These are phyloP conservation scores for Oligophagozyma castellii DNA, from an alignment of 1,139 yeast species.

Conservation along the genomic window DNA sequence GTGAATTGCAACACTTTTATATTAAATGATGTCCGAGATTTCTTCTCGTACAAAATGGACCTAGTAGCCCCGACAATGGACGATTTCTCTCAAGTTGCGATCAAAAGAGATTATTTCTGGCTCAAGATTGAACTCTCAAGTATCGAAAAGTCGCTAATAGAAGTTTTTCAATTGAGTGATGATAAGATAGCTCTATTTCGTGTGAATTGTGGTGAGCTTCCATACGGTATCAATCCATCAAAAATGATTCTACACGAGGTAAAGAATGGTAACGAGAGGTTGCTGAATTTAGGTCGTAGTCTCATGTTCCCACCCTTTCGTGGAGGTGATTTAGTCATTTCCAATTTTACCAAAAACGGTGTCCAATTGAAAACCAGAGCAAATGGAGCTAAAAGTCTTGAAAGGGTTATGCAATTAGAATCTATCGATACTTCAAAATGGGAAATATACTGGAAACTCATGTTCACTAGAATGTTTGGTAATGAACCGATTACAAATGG, in stretches of 20 bases:
- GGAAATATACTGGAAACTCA: constrained; percentile 10
- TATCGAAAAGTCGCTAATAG: constrained; percentile 16
- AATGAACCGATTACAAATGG: too few species aligned
- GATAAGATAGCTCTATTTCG: constrained; percentile 26
- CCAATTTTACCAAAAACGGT: constrained; percentile 3
- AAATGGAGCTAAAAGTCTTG: constrained; percentile 8
- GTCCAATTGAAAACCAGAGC: constrained; percentile 2
- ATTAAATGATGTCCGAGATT: constrained; percentile 2
- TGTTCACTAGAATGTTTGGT: constrained; percentile 6
- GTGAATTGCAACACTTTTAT: constrained; percentile 4
- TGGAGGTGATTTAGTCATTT: constrained; percentile 19
- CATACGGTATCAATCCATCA: constrained; percentile 3
- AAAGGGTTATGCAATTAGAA: constrained; percentile 5
- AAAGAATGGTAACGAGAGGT: constrained; percentile 3
- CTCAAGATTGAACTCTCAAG: constrained; percentile 6
- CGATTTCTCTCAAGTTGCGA: constrained; percentile 3
- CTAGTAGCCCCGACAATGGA: constrained; percentile 7
- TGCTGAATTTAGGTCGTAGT: constrained; percentile 22
- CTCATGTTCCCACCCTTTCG: constrained; percentile 26
- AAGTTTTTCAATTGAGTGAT: constrained; percentile 16
- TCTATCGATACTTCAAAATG: constrained; percentile 10
- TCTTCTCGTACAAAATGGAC: constrained; percentile 8
- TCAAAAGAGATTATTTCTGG: constrained; percentile 4
- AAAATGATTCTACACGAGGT: constrained; percentile 6
- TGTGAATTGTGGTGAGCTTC: constrained; percentile 14